These are phyloP conservation scores for Alternaria postmessia DNA, from an alignment of 2,329 filamentous ascomycete genomes.

Conservation along the genomic window DNA sequence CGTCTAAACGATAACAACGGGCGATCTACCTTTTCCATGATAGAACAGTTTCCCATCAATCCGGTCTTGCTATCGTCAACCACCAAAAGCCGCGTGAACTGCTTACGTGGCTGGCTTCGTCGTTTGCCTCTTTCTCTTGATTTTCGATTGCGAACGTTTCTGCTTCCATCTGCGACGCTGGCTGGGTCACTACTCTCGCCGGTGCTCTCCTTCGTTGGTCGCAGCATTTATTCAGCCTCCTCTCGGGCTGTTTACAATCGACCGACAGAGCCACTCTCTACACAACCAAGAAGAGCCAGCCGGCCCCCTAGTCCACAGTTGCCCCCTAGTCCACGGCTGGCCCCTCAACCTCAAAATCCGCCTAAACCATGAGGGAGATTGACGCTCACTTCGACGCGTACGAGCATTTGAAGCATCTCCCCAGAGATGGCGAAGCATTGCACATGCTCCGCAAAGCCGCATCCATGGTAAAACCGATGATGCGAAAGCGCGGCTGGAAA, in stretches of 20 bases:
- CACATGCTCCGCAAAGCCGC: slow-evolving; percentile 78
- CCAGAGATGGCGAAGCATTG: slow-evolving; percentile 56
- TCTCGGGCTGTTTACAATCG: background rate
- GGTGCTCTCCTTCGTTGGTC: slow-evolving; percentile 1
- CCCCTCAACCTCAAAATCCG: background rate
- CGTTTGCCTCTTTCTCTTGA: slow-evolving; percentile 21
- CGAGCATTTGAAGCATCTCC: slow-evolving; percentile 58
- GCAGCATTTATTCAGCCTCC: slow-evolving; percentile 1
- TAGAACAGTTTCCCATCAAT: slow-evolving; percentile 9
- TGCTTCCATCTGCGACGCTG: slow-evolving; percentile 7
- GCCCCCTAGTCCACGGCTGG: background rate
- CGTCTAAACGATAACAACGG: slow-evolving; percentile 8
- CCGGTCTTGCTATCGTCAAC: slow-evolving; percentile 20
- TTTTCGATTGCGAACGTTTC: slow-evolving; percentile 10
- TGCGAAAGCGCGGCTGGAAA: slow-evolving; percentile 84
- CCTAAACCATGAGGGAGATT: slow-evolving; percentile 51
- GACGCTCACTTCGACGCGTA: slow-evolving; percentile 60
- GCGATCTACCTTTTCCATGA: background rate
- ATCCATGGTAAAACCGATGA: slow-evolving; percentile 91
- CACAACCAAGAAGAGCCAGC: background rate
- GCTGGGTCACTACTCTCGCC: slow-evolving; percentile 11
- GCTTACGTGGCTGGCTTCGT: slow-evolving; percentile 36
- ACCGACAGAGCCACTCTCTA: background rate
- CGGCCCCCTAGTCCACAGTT: background rate
- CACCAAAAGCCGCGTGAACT: slow-evolving; percentile 32